Conservation (phyloP, 345 rosid species). For the Boechera stricta region DNA sequence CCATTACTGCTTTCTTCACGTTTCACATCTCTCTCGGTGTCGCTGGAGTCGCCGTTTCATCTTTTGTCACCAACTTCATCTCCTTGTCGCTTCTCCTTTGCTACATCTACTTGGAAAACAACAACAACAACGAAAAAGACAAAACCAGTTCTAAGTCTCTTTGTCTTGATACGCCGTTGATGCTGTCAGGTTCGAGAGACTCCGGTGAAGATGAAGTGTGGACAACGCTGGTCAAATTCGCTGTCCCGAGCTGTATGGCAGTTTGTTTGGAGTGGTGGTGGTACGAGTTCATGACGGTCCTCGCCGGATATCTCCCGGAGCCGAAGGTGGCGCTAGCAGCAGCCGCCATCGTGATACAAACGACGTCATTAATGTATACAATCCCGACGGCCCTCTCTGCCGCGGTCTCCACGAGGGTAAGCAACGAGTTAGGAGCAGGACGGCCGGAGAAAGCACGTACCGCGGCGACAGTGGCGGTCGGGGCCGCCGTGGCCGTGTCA, state of each 20-base stretch:
- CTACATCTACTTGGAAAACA: constrained; percentile 48
- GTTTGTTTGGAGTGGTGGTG: constrained; percentile 99
- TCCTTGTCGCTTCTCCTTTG: constrained; percentile 61
- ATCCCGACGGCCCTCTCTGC: constrained; percentile 75
- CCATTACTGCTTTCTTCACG: constrained; percentile 60
- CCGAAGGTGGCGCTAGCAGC: constrained; percentile 70
- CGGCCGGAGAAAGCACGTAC: constrained; percentile 64
- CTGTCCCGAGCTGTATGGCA: constrained; percentile 79
- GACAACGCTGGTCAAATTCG: constrained; percentile 62
- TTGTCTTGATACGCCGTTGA: constrained; percentile 37
- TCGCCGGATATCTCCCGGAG: constrained; percentile 66
- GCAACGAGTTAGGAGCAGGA: constrained; percentile 88
- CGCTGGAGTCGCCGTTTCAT: constrained; percentile 77
- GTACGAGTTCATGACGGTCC: constrained; percentile 95
- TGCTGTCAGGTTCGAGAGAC: constrained; percentile 22
- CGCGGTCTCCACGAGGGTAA: constrained; percentile 79
- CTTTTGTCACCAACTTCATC: constrained; percentile 64
- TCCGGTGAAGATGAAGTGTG: constrained; percentile 50
- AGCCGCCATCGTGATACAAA: constrained; percentile 81
- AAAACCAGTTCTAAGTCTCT: constrained; percentile 10
- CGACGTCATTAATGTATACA: constrained; percentile 86
- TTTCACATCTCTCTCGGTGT: constrained; percentile 67
- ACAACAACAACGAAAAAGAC: constrained; percentile 23
- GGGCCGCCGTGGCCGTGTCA: constrained; percentile 57
- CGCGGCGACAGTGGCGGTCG: constrained; percentile 65